Percentiles rank a stretch among this genome's conserved stretches.
These are phyloP conservation scores for Litsea cubeba DNA, from an alignment of 164 flowering plant species.

Conservation along the genomic window DNA sequence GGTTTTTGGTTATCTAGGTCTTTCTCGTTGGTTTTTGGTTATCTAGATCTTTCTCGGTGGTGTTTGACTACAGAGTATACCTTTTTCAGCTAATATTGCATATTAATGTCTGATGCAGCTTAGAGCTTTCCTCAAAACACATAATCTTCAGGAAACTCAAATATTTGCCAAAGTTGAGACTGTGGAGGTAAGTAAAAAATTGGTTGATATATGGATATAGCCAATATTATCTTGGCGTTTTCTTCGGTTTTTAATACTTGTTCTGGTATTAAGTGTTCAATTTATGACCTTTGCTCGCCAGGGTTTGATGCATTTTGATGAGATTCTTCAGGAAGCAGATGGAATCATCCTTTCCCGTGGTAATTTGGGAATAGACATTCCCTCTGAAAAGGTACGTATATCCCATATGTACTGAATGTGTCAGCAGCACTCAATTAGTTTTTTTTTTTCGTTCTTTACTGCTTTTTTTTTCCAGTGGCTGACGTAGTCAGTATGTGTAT, in stretches of 20 bases:
- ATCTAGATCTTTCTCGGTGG: too few relatives aligned
- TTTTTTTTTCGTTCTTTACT: too few relatives aligned
- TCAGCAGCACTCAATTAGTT: neutral
- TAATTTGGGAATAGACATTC: slow-evolving; percentile 45
- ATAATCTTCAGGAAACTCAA: slow-evolving; percentile 37
- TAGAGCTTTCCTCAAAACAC: slow-evolving; percentile 34
- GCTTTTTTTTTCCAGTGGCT: too few relatives aligned
- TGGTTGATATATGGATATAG: neutral
- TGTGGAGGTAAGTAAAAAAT: slow-evolving; percentile 36
- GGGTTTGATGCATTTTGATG: slow-evolving; percentile 49
- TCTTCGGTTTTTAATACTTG: neutral
- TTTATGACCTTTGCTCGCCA: slow-evolving; percentile 14
- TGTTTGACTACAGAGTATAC: neutral
- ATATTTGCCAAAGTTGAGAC: slow-evolving; percentile 50
- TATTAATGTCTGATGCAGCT: slow-evolving; percentile 27
- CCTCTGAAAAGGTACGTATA: slow-evolving; percentile 43
- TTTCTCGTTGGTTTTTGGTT: too few relatives aligned
- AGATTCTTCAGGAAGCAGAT: slow-evolving; percentile 50
- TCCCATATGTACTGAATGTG: neutral
- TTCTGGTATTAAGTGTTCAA: neutral
- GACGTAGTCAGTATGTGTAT: neutral
- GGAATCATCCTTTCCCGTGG: slow-evolving; percentile 50
- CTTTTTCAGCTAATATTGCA: neutral
- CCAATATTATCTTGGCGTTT: neutral
- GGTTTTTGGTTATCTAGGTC: too few relatives aligned